Conservation (phyloP, 148 eudicot genomes). For the Chenopodium suecicum region DNA sequence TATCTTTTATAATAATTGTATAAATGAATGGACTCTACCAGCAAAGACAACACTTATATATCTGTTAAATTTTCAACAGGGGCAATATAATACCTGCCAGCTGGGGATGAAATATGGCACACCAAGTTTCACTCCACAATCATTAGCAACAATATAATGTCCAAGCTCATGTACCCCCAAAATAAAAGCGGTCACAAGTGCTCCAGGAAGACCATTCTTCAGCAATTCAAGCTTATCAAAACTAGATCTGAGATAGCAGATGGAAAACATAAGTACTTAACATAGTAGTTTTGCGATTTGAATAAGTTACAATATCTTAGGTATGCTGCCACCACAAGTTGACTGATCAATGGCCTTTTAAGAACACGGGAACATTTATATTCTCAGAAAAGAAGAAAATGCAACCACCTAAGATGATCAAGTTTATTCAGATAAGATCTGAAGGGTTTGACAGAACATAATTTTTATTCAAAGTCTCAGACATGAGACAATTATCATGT, state of each 20-base stretch:
- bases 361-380: neutral
- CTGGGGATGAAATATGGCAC: conserved; percentile 93
- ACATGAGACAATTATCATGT: neutral
- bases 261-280: conserved; percentile 8
- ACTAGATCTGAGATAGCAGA: conserved; percentile 61
- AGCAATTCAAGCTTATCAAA: conserved; percentile 72
- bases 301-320: neutral
- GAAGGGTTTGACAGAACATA: neutral
- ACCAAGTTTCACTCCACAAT: conserved; percentile 74
- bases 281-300: neutral
- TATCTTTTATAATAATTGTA: neutral
- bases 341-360: neutral
- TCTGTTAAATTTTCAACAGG: neutral
- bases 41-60: neutral
- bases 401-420: neutral
- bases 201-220: conserved; percentile 89
- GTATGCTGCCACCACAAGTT: neutral
- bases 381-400: conserved; percentile 4
- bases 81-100: conserved; percentile 83
- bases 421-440: neutral
- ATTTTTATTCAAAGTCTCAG: neutral
- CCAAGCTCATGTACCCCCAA: conserved; percentile 86
- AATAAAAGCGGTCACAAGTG: conserved; percentile 81
- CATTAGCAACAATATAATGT: conserved; percentile 71
- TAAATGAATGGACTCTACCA: neutral